Conservation (phyloP, 2,329 filamentous ascomycete species). For the Laburnicola sp. region DNA sequence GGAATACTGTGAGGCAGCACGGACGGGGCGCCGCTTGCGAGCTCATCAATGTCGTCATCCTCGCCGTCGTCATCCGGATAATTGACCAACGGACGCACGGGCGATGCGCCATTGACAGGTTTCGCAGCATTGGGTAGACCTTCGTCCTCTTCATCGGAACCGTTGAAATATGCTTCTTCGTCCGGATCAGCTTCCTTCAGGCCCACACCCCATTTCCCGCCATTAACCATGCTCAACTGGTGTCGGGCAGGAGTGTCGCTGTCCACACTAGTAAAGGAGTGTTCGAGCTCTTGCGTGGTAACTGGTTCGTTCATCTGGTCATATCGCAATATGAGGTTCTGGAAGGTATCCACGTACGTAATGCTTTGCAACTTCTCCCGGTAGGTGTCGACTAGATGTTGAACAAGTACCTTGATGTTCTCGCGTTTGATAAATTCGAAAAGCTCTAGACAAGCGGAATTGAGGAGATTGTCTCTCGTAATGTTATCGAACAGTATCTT, state of each 20-base stretch:
- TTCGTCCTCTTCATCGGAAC: conserved; percentile 80
- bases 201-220: conserved; percentile 64
- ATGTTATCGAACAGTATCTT: conserved; percentile 82
- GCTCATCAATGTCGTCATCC: conserved; percentile 61
- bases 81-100: conserved; percentile 74
- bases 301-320: conserved; percentile 69
- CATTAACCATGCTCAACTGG: conserved; percentile 54
- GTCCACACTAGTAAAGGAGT: conserved; percentile 72
- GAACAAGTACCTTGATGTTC: conserved; percentile 70
- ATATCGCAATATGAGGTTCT: conserved; percentile 72
- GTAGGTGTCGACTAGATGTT: conserved; percentile 82
- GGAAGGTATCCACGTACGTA: conserved; percentile 84
- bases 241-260: conserved; percentile 51
- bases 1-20: conserved; percentile 33
- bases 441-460: conserved; percentile 90
- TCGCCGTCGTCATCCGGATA: conserved; percentile 86
- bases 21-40: conserved; percentile 49
- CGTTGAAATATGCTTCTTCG: conserved; percentile 94
- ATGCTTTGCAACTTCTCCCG: conserved; percentile 75
- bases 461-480: conserved; percentile 89
- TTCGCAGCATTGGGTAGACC: conserved; percentile 46
- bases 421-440: conserved; percentile 80
- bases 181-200: conserved; percentile 82
- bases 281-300: conserved; percentile 60
- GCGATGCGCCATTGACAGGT: conserved; percentile 63